Base-by-base conservation (phyloP, 805 yeast species). In the Saccharomycopsis sp. region DNA sequence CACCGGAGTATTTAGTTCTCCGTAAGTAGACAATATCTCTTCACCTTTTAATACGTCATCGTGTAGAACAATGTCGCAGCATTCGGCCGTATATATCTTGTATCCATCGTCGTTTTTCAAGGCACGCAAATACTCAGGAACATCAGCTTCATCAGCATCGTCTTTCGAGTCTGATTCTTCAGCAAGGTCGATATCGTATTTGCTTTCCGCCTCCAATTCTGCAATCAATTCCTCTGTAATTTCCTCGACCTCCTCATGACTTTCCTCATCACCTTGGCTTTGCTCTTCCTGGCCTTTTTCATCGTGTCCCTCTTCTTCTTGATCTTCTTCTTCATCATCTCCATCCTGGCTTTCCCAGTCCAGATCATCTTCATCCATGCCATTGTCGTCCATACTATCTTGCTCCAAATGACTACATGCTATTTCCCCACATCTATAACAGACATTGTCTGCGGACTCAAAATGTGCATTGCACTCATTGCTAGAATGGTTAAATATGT, bases 11-110 rank as follows among this genome's bases (percentile, higher is more conserved):
- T 20, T 41, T 14, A 54, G 25, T 12, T 60, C 58, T 2, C 61
- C 97, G 65, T 91, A 92, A 0, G 94, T 84, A 71, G 89, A 91
- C 74, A 84, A 88, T 14, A 93, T 66, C 66, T 93, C 97, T 12
- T 74, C 69, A 5, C 82, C 81, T 38, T 71, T 67, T 1, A 65
- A 55, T 0, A 88, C 80, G 1, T 70, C 67, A 14, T 67, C 68
- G 19, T 75, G 73, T 1, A 85, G 66, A 0, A 81, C 75, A 14
- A 91, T 82, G 64, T 90, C 97, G 64, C 96, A 89, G 63, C 91
- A 85, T 59, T 81, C 80, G 56, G 77, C 78, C 1, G 80, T 73
- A 2, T 68, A 61, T 2, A 77, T 70, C 7, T 77, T 66, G 25
- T 53, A 61, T 29, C 56, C 58, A 19, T 54, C 63, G 41, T 63